phyloP scores from a whole-genome alignment of 2,329 filamentous ascomycete species.

The Fusarium phyllophilum region DNA sequence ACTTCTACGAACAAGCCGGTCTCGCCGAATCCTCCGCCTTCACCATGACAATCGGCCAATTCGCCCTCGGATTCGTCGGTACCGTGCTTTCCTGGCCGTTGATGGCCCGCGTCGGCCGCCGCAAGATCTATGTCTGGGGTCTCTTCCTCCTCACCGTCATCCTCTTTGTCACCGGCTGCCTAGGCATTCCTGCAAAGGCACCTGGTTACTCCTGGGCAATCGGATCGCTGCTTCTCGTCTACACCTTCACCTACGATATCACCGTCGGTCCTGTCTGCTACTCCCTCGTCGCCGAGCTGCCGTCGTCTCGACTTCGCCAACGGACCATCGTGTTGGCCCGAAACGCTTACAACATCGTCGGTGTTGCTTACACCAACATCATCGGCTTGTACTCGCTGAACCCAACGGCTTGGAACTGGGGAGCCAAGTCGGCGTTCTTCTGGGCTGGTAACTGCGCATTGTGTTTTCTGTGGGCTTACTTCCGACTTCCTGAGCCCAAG shows the following conservation, averaged over 20 bases:
- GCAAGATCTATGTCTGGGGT: neutral
- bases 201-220: neutral
- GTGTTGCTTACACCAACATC: neutral
- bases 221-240: neutral
- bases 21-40: neutral
- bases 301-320: neutral
- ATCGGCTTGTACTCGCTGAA: neutral
- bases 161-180: neutral
- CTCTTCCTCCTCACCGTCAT: neutral
- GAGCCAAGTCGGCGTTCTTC: neutral
- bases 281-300: neutral
- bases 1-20: neutral
- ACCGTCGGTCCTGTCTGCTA: neutral
- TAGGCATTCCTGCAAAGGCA: neutral
- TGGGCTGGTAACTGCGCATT: neutral
- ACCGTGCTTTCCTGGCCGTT: neutral
- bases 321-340: neutral
- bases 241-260: neutral
- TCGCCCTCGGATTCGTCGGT: neutral
- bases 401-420: neutral
- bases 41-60: neutral
- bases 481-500: neutral
- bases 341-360: neutral
- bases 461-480: neutral
- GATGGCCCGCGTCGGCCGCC: neutral